Conservation (phyloP, 2,329 filamentous ascomycete genomes). For the Pestalotiopsis sp. region DNA sequence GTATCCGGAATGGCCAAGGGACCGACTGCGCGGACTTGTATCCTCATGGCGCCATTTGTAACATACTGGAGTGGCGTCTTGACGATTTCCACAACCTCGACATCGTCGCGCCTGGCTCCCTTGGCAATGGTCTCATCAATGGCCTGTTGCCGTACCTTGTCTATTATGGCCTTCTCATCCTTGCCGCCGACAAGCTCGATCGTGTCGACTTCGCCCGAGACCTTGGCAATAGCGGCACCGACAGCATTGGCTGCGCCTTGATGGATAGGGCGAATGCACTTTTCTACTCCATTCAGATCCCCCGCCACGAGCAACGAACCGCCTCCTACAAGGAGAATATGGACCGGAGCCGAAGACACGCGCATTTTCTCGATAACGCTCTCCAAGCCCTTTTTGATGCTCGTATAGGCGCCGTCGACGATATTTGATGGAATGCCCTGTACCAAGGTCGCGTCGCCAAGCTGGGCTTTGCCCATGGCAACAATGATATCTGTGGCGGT, state of each 20-base stretch:
- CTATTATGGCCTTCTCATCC: background rate
- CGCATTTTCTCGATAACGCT: background rate
- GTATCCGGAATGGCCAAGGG: background rate
- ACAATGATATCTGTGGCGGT: slow-evolving; percentile 2
- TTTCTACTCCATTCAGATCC: background rate
- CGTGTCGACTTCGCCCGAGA: slow-evolving; percentile 3
- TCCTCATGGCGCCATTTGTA: background rate
- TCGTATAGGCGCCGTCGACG: background rate
- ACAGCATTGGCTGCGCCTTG: slow-evolving; percentile 7
- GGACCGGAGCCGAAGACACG: slow-evolving; percentile 4
- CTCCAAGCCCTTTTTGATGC: background rate
- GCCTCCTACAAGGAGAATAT: slow-evolving; percentile 6
- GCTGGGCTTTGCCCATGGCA: slow-evolving; percentile 3
- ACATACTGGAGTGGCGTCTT: slow-evolving; percentile 3
- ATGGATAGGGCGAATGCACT: background rate
- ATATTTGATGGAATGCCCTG: background rate
- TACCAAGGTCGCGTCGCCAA: background rate
- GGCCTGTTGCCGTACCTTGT: background rate
- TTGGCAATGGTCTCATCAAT: background rate
- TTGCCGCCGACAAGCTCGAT: background rate
- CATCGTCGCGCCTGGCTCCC: background rate
- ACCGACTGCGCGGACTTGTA: background rate
- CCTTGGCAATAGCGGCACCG: slow-evolving; percentile 10
- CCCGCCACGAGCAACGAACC: background rate
- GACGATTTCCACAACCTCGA: background rate